phyloP scores from a whole-genome alignment of 192 early-diverging fungal genomes.

The Backusella luteola region DNA sequence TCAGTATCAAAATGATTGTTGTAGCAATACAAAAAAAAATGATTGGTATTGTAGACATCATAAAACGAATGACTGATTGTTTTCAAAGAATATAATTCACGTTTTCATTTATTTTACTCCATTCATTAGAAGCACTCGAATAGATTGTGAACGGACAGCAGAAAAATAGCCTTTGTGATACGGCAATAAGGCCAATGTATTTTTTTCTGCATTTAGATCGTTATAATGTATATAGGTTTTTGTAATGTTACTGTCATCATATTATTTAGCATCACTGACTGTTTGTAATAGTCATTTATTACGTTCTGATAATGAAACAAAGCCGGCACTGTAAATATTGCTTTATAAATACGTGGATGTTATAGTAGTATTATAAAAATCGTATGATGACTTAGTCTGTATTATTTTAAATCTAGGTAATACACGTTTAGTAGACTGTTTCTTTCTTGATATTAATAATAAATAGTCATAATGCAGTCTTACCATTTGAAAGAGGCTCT shows the following conservation, averaged over 20 bases:
- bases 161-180: neutral
- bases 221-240: neutral
- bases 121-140: neutral
- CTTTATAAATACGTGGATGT: too few relatives aligned
- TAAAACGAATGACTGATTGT: neutral
- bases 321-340: too few relatives aligned
- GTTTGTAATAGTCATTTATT: neutral
- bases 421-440: too few relatives aligned
- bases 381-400: too few relatives aligned
- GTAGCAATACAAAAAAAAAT: neutral
- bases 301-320: neutral
- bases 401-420: too few relatives aligned
- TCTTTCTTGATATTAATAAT: too few relatives aligned
- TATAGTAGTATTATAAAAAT: neutral
- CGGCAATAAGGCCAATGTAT: neutral
- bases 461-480: too few relatives aligned
- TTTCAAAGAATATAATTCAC: neutral
- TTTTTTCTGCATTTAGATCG: neutral
- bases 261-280: neutral
- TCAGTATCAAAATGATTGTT: neutral
- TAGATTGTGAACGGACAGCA: neutral
- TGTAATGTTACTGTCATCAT: neutral
- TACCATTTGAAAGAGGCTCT: too few relatives aligned
- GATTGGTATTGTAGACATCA: neutral
- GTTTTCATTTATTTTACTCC: neutral